Percentiles rank a stretch among this genome's conserved stretches.
Evolutionary conservation across 2,329 filamentous ascomycete species (phyloP).

Genomic region (Elsinoe necatrix): DNA sequence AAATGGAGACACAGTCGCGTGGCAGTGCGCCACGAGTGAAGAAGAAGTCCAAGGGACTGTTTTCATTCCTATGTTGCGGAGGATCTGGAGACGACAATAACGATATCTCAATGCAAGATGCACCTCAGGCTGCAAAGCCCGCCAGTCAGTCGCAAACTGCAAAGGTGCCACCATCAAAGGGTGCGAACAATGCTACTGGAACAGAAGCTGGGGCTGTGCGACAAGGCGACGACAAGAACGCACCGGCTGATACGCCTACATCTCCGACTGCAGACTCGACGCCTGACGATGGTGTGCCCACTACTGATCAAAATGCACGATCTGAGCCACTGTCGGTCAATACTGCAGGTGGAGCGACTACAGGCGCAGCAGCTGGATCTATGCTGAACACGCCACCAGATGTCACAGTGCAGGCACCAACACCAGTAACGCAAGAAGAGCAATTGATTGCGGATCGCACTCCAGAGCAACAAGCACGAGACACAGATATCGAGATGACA

Average conservation of each 20-base stretch:
- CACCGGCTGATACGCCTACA: conserved; percentile 7
- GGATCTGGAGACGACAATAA: conserved; percentile 51
- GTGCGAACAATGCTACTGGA: conserved; percentile 8
- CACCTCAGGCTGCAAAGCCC: conserved; percentile 33
- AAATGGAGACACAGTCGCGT: conserved; percentile 27
- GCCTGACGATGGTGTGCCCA: conserved; percentile 15
- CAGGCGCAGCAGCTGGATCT: neutral
- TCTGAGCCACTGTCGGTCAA: conserved; percentile 16
- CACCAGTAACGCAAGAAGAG: conserved; percentile 34
- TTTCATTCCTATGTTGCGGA: conserved; percentile 57
- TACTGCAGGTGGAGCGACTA: conserved; percentile 2
- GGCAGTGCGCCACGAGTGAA: conserved; percentile 26
- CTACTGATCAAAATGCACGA: conserved; percentile 2
- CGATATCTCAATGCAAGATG: conserved; percentile 43
- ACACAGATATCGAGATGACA: conserved; percentile 56
- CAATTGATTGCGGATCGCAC: conserved; percentile 43
- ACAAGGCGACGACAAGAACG: conserved; percentile 5
- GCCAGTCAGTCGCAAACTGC: conserved; percentile 11
- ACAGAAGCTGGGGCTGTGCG: conserved; percentile 15
- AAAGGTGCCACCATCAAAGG: conserved; percentile 13
- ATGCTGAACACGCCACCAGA: conserved; percentile 23
- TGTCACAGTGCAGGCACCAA: conserved; percentile 39
- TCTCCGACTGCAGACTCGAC: conserved; percentile 16
- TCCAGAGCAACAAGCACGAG: conserved; percentile 39
- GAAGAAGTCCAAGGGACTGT: conserved; percentile 36